Evolutionary conservation across 495 filamentous ascomycete genomes (phyloP).

Genomic region (Acidiella bohemica): DNA sequence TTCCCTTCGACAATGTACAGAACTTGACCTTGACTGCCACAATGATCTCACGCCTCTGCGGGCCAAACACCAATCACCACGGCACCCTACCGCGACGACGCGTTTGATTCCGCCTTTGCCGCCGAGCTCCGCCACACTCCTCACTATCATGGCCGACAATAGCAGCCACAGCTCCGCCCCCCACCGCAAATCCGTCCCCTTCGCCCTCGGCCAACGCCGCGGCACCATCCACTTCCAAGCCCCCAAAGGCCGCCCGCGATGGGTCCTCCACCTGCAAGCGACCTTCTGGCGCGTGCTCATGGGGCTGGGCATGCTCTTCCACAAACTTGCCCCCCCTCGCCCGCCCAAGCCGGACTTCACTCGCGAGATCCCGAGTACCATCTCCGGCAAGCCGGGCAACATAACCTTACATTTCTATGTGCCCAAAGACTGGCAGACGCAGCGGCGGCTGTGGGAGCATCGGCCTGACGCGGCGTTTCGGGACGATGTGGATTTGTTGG

Average conservation of each 20-base stretch:
- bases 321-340: slow-evolving; percentile 51
- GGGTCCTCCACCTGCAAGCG: slow-evolving; percentile 60
- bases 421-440: slow-evolving; percentile 44
- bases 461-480: neutral
- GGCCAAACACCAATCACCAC: too few species aligned
- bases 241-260: slow-evolving; percentile 37
- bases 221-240: too few species aligned
- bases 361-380: slow-evolving; percentile 46
- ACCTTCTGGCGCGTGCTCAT: slow-evolving; percentile 66
- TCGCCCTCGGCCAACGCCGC: neutral
- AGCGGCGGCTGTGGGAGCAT: slow-evolving; percentile 29
- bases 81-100: too few species aligned
- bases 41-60: too few species aligned
- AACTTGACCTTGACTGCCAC: too few species aligned
- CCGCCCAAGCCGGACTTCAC: slow-evolving; percentile 56
- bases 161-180: neutral
- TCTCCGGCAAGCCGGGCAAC: slow-evolving; percentile 38
- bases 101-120: too few species aligned
- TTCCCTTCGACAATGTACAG: too few species aligned
- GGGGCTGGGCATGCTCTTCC: slow-evolving; percentile 63
- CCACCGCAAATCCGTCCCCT: slow-evolving; percentile 2
- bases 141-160: neutral
- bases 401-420: slow-evolving; percentile 73
- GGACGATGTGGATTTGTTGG: neutral
- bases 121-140: too few species aligned